Base-by-base conservation (phyloP, 2,329 filamentous ascomycete species). In the Cercospora sojina region DNA sequence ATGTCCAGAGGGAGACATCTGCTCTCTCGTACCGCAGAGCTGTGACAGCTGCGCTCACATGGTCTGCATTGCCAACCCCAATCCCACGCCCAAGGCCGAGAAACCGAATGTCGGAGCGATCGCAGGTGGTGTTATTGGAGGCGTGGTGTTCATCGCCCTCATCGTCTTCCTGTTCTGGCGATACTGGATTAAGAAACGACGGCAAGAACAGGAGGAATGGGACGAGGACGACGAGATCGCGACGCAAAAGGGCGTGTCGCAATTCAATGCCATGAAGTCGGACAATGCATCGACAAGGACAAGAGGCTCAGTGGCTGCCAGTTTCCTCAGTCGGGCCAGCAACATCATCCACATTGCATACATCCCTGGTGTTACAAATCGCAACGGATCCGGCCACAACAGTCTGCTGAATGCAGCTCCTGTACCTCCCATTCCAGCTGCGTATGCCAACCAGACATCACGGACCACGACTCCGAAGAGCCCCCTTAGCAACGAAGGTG, bases 311-410 rank as follows among this genome's bases (percentile, higher is more conserved):
- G 92, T 99, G 76, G 95, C 95, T 16, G 97, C 93, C 9, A 98
- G 94, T 27, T 93, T 98, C 66, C 86, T 97, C 67, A 98, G 95
- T 18, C 89, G 95, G 69, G 95, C 95, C 58, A 98, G 95, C 75
- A 99, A 99, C 82, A 94, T 99, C 77, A 99, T 99, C 74, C 95
- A 98, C 81, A 99, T 99, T 80, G 95, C 95, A 64, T 99, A 98
- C 79, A 98, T 99, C 71, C 95, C 95, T 13, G 95, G 95, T 67
- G 93, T 98, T 74, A 78, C 74, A 23, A 97, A 97, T 81, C 88
- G 94, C 72, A 93, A 93, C 7, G 89, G 90, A n/a, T 94, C 92
- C 0, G 70, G 72, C 3, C 71, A 72, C 32, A 75, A 74, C 61
- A 77, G 75, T 62, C 29, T 76, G 49, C 67, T 72, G 16, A 66